phyloP scores from a whole-genome alignment of 768 basidiomycete species.

The Cystobasidiopsis lactophilus region DNA sequence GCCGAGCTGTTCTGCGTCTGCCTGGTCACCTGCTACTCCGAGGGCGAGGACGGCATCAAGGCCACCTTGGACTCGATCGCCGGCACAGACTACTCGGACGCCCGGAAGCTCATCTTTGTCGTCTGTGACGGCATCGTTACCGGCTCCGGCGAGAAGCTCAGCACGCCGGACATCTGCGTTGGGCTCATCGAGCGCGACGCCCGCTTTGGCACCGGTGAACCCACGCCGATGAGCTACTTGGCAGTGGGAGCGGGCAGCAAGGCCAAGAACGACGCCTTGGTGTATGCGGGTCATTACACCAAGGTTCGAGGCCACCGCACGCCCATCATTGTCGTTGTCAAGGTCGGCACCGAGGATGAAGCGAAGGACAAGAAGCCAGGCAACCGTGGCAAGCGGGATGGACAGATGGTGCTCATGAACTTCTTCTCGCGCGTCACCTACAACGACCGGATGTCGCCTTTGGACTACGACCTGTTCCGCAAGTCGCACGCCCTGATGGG shows the following conservation, averaged over 20 bases:
- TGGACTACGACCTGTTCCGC: conserved; percentile 94
- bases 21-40: conserved; percentile 92
- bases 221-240: conserved; percentile 74
- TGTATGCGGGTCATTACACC: conserved; percentile 99
- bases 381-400: conserved; percentile 94
- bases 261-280: conserved; percentile 81
- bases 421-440: conserved; percentile 98
- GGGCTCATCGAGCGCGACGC: conserved; percentile 74
- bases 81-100: conserved; percentile 68
- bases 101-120: conserved; percentile 73
- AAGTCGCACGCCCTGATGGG: conserved; percentile 93
- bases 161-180: conserved; percentile 93
- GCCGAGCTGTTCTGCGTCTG: conserved; percentile 86
- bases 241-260: conserved; percentile 81
- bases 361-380: conserved; percentile 82
- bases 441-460: conserved; percentile 91
- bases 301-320: conserved; percentile 71
- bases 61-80: conserved; percentile 88
- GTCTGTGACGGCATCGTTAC: conserved; percentile 99
- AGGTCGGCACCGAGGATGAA: conserved; percentile 80
- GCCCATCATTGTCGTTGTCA: conserved; percentile 81
- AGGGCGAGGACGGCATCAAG: conserved; percentile 77
- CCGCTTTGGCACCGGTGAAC: conserved; percentile 59
- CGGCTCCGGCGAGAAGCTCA: conserved; percentile 80
- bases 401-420: conserved; percentile 97